These are phyloP conservation scores for Macrophomina pseudophaseolina DNA, from an alignment of 2,329 filamentous ascomycete species.

Conservation along the genomic window DNA sequence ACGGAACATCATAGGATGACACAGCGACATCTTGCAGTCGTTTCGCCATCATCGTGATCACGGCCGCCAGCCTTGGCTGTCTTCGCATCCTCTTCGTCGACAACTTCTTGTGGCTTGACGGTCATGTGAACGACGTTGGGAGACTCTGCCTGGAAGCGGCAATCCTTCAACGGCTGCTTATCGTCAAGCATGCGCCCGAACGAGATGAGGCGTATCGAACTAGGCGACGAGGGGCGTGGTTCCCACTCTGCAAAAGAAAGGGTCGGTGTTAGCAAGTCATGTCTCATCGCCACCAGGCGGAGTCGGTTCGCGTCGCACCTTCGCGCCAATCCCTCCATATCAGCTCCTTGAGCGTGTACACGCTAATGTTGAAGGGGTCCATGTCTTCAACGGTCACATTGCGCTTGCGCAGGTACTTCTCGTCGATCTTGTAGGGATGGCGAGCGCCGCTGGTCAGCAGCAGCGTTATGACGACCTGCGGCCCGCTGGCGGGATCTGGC, in stretches of 20 bases:
- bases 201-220: conserved; percentile 86
- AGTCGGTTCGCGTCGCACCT: conserved; percentile 50
- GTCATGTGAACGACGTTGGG: conserved; percentile 96
- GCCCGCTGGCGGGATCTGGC: conserved; percentile 44
- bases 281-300: background rate
- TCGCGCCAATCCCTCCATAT: conserved; percentile 92
- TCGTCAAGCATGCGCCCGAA: conserved; percentile 92
- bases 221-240: conserved; percentile 80
- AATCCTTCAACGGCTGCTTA: conserved; percentile 81
- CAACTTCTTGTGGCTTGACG: conserved; percentile 80
- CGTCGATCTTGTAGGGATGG: conserved; percentile 89
- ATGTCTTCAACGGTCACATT: conserved; percentile 76
- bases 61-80: conserved; percentile 61
- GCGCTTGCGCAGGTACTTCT: conserved; percentile 80
- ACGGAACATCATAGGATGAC: conserved; percentile 55
- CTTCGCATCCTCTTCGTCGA: conserved; percentile 79
- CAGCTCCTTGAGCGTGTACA: conserved; percentile 92
- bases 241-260: conserved; percentile 71
- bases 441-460: conserved; percentile 80
- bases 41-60: conserved; percentile 60
- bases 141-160: conserved; percentile 73
- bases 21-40: conserved; percentile 67
- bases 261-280: conserved; percentile 13
- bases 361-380: conserved; percentile 87
- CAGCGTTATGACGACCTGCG: conserved; percentile 75